Evolutionary conservation across 1,284 basidiomycete species (phyloP).

Genomic region (Papiliotrema flavescens): DNA sequence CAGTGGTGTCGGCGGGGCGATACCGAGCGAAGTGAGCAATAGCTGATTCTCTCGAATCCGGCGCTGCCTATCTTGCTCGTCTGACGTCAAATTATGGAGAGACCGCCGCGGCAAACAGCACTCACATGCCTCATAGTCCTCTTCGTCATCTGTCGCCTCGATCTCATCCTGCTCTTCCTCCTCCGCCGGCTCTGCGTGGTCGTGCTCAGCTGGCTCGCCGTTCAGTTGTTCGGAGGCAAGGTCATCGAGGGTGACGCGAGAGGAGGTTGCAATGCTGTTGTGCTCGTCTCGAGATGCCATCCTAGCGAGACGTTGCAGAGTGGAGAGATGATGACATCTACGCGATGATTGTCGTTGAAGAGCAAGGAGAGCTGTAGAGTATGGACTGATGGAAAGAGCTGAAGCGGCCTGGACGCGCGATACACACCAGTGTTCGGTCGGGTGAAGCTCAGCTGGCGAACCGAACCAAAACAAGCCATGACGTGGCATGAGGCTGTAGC

Average conservation of each 20-base stretch:
- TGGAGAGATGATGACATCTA: too few species aligned
- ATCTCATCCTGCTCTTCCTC: background rate
- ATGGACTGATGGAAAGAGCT: background rate
- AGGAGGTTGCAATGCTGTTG: background rate
- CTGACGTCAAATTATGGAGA: slow-evolving; percentile 5
- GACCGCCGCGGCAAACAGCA: background rate
- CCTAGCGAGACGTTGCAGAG: too few species aligned
- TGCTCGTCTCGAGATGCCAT: background rate
- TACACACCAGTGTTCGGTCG: background rate
- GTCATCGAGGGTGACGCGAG: slow-evolving; percentile 2
- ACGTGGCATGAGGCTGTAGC: background rate
- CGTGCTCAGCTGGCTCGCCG: background rate
- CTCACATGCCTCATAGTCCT: background rate
- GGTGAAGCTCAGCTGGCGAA: background rate
- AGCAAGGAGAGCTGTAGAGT: too few species aligned
- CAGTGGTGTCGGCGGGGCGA: slow-evolving; percentile 2
- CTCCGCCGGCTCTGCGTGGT: background rate
- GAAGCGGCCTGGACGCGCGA: background rate
- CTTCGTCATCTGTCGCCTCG: background rate
- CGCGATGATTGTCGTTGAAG: too few species aligned
- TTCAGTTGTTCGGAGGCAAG: background rate
- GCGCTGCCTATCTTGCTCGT: slow-evolving; percentile 21
- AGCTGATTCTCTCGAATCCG: slow-evolving; percentile 25
- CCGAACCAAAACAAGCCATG: background rate
- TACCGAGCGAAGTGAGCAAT: slow-evolving; percentile 18